phyloP scores from a whole-genome alignment of 1,284 basidiomycete genomes.

The Cutaneotrichosporon arboriforme region DNA sequence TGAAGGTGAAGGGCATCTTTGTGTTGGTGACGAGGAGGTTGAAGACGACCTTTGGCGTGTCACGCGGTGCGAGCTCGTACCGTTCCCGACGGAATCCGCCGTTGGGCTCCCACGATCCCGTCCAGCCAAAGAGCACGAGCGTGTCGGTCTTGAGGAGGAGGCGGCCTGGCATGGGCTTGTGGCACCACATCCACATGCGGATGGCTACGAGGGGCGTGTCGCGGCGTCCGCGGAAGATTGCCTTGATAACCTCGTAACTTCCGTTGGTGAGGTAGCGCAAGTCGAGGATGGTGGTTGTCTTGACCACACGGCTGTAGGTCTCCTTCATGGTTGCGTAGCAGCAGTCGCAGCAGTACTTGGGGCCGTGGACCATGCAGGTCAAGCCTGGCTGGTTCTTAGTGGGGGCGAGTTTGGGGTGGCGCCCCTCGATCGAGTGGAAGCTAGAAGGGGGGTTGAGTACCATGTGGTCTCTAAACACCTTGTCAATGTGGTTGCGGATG shows the following conservation, averaged over 20 bases:
- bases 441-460: conserved; percentile 1
- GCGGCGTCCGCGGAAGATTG: background rate
- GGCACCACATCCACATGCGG: background rate
- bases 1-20: background rate
- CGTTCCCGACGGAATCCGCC: background rate
- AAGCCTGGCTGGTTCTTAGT: too few species aligned
- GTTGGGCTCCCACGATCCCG: background rate
- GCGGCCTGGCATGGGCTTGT: background rate
- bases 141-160: background rate
- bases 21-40: conserved; percentile 1
- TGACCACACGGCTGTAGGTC: too few species aligned
- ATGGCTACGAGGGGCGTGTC: background rate
- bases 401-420: too few species aligned
- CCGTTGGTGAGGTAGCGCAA: background rate
- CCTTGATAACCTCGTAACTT: background rate
- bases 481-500: background rate
- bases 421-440: background rate
- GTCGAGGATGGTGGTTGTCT: background rate
- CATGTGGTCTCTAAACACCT: background rate
- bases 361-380: too few species aligned
- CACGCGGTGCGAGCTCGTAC: background rate
- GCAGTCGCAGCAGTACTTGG: too few species aligned
- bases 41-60: background rate
- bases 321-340: too few species aligned
- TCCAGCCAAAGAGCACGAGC: background rate